Conservation (phyloP, 2,329 filamentous ascomycete species). For the Keithomyces neogunnii region DNA sequence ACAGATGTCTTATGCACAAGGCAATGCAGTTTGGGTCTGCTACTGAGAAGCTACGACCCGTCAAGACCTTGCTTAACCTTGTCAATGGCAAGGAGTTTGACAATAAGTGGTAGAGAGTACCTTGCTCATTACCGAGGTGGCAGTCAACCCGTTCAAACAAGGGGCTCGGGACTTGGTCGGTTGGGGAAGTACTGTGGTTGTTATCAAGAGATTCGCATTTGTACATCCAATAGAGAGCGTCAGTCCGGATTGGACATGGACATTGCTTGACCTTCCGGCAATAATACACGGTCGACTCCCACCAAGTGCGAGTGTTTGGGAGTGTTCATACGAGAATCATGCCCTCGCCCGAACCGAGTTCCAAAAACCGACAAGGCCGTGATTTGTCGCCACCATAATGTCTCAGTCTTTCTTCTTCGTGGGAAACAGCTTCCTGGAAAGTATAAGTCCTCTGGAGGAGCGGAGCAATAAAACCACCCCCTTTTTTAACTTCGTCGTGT, state of each 20-base stretch:
- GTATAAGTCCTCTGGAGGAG: constrained; percentile 37
- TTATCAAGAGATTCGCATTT: too few relatives aligned
- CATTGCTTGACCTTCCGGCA: too few relatives aligned
- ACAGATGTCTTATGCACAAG: constrained; percentile 15
- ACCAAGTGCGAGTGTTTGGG: not conserved
- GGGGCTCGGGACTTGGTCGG: too few relatives aligned
- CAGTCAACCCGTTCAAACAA: too few relatives aligned
- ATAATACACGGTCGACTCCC: too few relatives aligned
- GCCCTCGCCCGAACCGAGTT: constrained; percentile 48
- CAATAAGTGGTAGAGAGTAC: not conserved
- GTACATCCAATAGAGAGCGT: too few relatives aligned
- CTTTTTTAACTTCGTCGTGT: constrained; percentile 56
- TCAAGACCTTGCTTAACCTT: not conserved
- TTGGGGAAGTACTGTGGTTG: too few relatives aligned
- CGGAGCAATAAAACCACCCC: constrained; percentile 46
- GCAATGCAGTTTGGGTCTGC: not conserved
- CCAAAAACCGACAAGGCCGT: constrained; percentile 38
- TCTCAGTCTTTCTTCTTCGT: constrained; percentile 20
- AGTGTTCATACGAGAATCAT: constrained; percentile 34
- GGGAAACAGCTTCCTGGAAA: constrained; percentile 31
- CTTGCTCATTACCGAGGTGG: too few relatives aligned
- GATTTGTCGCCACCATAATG: constrained; percentile 14
- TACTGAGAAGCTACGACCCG: not conserved
- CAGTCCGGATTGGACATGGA: too few relatives aligned
- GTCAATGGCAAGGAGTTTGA: not conserved